Percentiles rank a stretch among this genome's conserved stretches.
Evolutionary conservation across 768 basidiomycete genomes (phyloP).

Genomic region (Panaeolus cyanescens): DNA sequence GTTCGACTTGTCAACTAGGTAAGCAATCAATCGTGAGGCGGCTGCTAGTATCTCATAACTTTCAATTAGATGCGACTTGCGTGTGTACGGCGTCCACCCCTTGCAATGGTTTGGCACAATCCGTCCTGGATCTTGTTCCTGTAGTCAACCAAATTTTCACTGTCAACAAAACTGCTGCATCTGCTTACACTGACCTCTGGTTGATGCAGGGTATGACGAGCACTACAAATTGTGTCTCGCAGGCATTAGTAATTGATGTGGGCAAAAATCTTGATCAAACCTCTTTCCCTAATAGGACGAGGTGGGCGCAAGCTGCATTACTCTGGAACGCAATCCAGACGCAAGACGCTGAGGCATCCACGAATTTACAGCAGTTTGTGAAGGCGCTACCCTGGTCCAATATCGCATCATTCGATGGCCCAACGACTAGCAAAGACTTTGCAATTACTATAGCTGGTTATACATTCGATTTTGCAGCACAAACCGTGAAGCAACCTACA

Average conservation of each 20-base stretch:
- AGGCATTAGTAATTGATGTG: constrained; percentile 58
- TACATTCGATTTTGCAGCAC: constrained; percentile 60
- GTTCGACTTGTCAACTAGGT: constrained; percentile 59
- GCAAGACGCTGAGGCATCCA: constrained; percentile 40
- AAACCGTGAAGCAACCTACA: constrained; percentile 44
- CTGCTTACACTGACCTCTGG: constrained; percentile 55
- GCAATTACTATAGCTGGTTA: constrained; percentile 50
- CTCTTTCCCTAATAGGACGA: constrained; percentile 48
- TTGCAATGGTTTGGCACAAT: constrained; percentile 57
- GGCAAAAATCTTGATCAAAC: constrained; percentile 41
- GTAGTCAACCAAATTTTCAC: constrained; percentile 47
- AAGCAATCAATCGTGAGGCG: constrained; percentile 18
- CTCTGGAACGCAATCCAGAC: constrained; percentile 62
- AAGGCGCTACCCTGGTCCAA: constrained; percentile 48
- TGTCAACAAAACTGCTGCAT: constrained; percentile 42
- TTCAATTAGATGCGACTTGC: constrained; percentile 58
- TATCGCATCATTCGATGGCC: constrained; percentile 41
- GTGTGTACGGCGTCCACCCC: constrained; percentile 51
- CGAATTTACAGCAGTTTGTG: constrained; percentile 48
- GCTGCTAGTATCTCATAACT: not conserved
- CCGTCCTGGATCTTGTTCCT: constrained; percentile 50
- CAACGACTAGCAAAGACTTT: constrained; percentile 37
- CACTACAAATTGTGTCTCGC: constrained; percentile 49
- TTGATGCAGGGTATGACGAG: constrained; percentile 44
- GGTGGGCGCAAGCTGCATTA: constrained; percentile 60